These are phyloP conservation scores for Taiozyma onychis DNA, from an alignment of 1,139 yeast species.

Conservation along the genomic window DNA sequence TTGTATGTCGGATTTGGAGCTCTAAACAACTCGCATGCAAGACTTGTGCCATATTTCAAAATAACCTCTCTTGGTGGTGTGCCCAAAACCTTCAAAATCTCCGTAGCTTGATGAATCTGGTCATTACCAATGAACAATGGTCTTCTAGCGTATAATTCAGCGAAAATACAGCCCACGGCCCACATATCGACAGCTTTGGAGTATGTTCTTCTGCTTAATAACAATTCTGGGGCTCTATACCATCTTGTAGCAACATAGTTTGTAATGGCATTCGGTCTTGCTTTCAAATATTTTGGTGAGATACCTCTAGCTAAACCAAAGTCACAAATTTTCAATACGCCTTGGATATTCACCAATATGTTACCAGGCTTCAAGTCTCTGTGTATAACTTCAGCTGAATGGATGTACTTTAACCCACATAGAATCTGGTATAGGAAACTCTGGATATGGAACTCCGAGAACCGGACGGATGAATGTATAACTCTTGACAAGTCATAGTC, in stretches of 20 bases:
- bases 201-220: conserved; percentile 52
- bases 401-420: conserved; percentile 78
- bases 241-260: conserved; percentile 92
- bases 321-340: conserved; percentile 74
- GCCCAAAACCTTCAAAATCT: conserved; percentile 60
- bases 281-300: conserved; percentile 37
- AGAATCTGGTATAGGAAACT: conserved; percentile 71
- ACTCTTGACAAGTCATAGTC: conserved; percentile 78
- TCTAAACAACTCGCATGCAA: conserved; percentile 36
- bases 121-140: conserved; percentile 71
- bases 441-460: conserved; percentile 80
- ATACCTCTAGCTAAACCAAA: conserved; percentile 86
- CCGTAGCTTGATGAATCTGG: conserved; percentile 56
- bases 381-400: conserved; percentile 80
- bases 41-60: conserved; percentile 27
- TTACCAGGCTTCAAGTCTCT: conserved; percentile 86
- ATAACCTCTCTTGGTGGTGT: conserved; percentile 45
- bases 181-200: conserved; percentile 66
- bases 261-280: conserved; percentile 46
- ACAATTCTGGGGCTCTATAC: conserved; percentile 92
- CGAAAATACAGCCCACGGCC: conserved; percentile 81
- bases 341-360: conserved; percentile 66
- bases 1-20: conserved; percentile 35
- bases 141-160: conserved; percentile 64
- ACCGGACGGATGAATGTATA: conserved; percentile 67